phyloP scores from a whole-genome alignment of 2,329 filamentous ascomycete genomes.

The Boeremia lycopersici region DNA sequence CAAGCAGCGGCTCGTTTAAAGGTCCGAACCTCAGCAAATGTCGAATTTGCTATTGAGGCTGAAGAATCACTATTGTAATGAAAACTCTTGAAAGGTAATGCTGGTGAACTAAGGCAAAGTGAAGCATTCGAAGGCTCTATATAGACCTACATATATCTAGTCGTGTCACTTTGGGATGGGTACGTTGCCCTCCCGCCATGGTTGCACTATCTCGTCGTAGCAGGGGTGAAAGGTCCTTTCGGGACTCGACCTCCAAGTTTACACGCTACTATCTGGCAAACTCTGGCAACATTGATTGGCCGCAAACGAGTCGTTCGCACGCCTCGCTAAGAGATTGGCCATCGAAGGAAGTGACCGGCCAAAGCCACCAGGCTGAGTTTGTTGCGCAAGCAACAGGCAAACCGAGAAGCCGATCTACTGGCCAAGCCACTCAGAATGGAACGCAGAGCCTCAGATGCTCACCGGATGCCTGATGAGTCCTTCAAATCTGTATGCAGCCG shows the following conservation, averaged over 20 bases:
- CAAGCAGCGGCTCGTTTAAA: not conserved
- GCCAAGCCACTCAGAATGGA: constrained; percentile 1
- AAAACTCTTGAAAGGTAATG: constrained; percentile 11
- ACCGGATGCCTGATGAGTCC: constrained; percentile 23
- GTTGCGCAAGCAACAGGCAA: constrained; percentile 21
- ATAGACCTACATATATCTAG: not conserved
- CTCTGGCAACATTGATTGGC: constrained; percentile 19
- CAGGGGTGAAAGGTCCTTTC: constrained; percentile 13
- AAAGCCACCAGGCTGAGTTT: constrained; percentile 26
- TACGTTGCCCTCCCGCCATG: constrained; percentile 13
- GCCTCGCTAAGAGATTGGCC: constrained; percentile 21
- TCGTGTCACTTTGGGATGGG: constrained; percentile 13
- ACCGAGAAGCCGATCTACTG: constrained; percentile 1
- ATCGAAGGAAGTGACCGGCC: constrained; percentile 25
- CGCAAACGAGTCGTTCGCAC: constrained; percentile 15
- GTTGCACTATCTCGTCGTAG: constrained; percentile 20
- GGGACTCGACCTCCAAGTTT: constrained; percentile 3
- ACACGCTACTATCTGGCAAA: constrained; percentile 8
- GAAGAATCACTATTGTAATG: not conserved
- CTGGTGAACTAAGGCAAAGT: constrained; percentile 18
- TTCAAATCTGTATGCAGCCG: constrained; percentile 15
- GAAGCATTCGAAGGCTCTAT: constrained; percentile 25
- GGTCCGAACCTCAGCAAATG: not conserved
- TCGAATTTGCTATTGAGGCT: not conserved
- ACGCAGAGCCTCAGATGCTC: constrained; percentile 21